Percentiles rank a stretch among this genome's conserved stretches.
Conservation (phyloP, 2,329 filamentous ascomycete genomes). For the Clathrospora elynae region DNA sequence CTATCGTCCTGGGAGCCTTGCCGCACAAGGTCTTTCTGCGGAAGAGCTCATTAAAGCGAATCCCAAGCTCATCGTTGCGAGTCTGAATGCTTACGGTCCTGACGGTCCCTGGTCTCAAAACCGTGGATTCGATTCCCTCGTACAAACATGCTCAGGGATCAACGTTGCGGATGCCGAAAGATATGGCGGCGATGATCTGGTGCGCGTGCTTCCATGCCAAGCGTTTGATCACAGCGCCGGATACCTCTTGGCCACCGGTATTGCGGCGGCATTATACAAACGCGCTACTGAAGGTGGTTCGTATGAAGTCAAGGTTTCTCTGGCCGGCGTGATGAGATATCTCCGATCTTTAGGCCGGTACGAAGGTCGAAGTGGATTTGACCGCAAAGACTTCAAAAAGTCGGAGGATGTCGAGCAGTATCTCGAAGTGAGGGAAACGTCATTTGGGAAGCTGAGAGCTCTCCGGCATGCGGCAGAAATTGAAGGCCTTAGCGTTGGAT, state of each 20-base stretch:
- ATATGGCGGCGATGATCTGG: slow-evolving; percentile 47
- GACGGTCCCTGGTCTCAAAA: slow-evolving; percentile 54
- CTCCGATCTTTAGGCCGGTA: slow-evolving; percentile 61
- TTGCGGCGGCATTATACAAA: slow-evolving; percentile 58
- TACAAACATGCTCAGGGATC: slow-evolving; percentile 62
- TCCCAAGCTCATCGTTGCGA: slow-evolving; percentile 57
- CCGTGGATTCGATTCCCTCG: slow-evolving; percentile 62
- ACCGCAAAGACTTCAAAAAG: slow-evolving; percentile 40
- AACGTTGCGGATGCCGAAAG: slow-evolving; percentile 61
- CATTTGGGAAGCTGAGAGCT: slow-evolving; percentile 55
- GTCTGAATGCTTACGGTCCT: slow-evolving; percentile 59
- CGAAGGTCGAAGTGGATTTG: slow-evolving; percentile 53
- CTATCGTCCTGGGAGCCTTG: slow-evolving; percentile 57
- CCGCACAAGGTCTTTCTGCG: slow-evolving; percentile 50
- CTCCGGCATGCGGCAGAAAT: slow-evolving; percentile 57
- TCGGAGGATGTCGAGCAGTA: slow-evolving; percentile 43
- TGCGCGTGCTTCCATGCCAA: slow-evolving; percentile 58
- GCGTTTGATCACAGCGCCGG: slow-evolving; percentile 62
- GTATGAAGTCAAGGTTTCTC: slow-evolving; percentile 61
- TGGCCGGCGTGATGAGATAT: slow-evolving; percentile 63
- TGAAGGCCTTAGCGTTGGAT: slow-evolving; percentile 54
- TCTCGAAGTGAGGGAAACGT: slow-evolving; percentile 54
- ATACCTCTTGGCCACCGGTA: slow-evolving; percentile 60
- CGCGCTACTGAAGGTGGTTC: slow-evolving; percentile 53
- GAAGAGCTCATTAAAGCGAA: slow-evolving; percentile 49